phyloP scores from a whole-genome alignment of 2,329 filamentous ascomycete species.

The Curvularia eragrostidis region DNA sequence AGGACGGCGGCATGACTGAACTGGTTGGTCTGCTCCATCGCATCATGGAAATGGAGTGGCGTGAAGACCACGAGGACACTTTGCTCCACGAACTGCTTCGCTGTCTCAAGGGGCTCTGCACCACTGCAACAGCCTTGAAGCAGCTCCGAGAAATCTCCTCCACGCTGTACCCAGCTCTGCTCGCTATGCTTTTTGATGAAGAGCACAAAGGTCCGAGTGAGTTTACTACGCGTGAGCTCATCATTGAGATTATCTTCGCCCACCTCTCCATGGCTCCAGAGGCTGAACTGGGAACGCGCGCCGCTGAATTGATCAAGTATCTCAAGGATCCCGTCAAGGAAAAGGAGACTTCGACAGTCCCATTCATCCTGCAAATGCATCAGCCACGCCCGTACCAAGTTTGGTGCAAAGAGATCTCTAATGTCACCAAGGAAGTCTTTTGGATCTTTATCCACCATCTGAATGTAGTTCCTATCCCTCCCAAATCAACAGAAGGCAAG shows the following conservation, averaged over 20 bases:
- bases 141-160: slow-evolving; percentile 81
- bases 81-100: slow-evolving; percentile 90
- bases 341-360: slow-evolving; percentile 77
- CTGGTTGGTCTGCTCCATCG: slow-evolving; percentile 84
- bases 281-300: slow-evolving; percentile 70
- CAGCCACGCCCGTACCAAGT: slow-evolving; percentile 86
- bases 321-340: slow-evolving; percentile 76
- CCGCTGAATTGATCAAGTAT: slow-evolving; percentile 76
- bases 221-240: slow-evolving; percentile 89
- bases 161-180: slow-evolving; percentile 82
- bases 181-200: slow-evolving; percentile 93
- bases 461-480: slow-evolving; percentile 76
- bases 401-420: slow-evolving; percentile 91
- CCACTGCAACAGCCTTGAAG: slow-evolving; percentile 83
- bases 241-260: slow-evolving; percentile 87
- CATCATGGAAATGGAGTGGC: slow-evolving; percentile 97
- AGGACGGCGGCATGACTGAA: slow-evolving; percentile 89
- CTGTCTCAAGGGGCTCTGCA: slow-evolving; percentile 93
- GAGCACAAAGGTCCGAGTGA: slow-evolving; percentile 98
- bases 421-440: slow-evolving; percentile 97
- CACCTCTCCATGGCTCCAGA: slow-evolving; percentile 71
- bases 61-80: slow-evolving; percentile 94
- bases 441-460: slow-evolving; percentile 98
- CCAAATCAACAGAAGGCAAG: slow-evolving; percentile 42
- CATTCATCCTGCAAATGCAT: slow-evolving; percentile 90